Evolutionary conservation across 2,329 filamentous ascomycete species (phyloP).

Genomic region (Talaromyces sp.): DNA sequence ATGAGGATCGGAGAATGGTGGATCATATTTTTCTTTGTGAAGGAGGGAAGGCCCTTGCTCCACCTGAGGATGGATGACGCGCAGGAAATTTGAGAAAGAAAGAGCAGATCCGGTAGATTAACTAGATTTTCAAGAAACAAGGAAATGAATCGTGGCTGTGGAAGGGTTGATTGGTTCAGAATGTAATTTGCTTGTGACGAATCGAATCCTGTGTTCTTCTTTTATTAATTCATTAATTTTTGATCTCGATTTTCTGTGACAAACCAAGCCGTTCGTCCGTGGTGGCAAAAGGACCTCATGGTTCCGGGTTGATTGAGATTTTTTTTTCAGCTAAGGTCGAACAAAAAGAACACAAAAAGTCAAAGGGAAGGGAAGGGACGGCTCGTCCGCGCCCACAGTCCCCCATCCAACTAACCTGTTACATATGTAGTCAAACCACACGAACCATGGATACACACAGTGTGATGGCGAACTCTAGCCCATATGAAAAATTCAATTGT

Average conservation of each 20-base stretch:
- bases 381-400: neutral
- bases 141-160: constrained; percentile 10
- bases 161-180: constrained; percentile 2
- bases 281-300: neutral
- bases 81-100: constrained; percentile 1
- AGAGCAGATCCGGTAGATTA: neutral
- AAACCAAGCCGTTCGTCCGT: neutral
- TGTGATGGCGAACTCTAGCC: constrained; percentile 4
- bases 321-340: constrained; percentile 7
- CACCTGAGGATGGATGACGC: constrained; percentile 1
- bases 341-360: neutral
- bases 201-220: neutral
- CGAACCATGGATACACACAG: constrained; percentile 4
- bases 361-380: constrained; percentile 6
- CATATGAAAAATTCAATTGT: neutral
- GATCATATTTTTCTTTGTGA: neutral
- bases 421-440: constrained; percentile 1
- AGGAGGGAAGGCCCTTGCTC: neutral
- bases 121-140: constrained; percentile 3
- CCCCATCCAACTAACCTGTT: neutral
- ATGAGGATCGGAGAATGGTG: constrained; percentile 2
- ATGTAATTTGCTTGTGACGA: neutral
- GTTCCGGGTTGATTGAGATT: neutral
- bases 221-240: no score
- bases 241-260: neutral